These are phyloP conservation scores for Otatea glauca DNA, from an alignment of 176 grass and related monocot genomes.

Conservation along the genomic window DNA sequence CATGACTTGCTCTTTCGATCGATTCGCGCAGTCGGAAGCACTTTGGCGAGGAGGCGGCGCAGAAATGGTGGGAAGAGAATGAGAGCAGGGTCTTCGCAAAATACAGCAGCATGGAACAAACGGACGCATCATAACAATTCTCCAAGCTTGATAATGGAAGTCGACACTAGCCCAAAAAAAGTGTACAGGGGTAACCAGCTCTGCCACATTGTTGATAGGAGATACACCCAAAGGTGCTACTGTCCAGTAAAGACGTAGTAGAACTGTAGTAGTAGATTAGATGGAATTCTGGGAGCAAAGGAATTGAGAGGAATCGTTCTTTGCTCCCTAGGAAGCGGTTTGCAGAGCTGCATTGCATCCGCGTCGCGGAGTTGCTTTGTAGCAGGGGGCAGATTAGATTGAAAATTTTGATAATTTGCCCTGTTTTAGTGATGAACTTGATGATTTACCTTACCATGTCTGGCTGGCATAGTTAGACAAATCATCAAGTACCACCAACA, in stretches of 20 bases:
- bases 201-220: background rate
- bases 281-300: constrained; percentile 2
- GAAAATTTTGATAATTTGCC: too few species aligned
- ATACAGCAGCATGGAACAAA: constrained; percentile 57
- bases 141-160: background rate
- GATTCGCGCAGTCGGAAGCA: constrained; percentile 74
- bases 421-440: too few species aligned
- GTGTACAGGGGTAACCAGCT: background rate
- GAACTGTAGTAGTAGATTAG: background rate
- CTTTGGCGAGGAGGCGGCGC: constrained; percentile 73
- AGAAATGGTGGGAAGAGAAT: constrained; percentile 91
- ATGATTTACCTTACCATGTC: too few species aligned
- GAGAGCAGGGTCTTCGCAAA: constrained; percentile 61
- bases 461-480: too few species aligned
- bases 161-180: background rate
- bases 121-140: background rate
- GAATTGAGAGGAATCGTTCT: background rate
- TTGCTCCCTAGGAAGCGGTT: background rate
- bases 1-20: constrained; percentile 16
- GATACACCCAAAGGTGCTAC: background rate
- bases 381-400: background rate
- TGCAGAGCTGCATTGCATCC: background rate
- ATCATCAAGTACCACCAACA: too few species aligned
- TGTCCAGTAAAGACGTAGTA: background rate
- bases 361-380: background rate